Conservation (phyloP, 331 rosid genomes). For the Rhamnella rubrinervis region DNA sequence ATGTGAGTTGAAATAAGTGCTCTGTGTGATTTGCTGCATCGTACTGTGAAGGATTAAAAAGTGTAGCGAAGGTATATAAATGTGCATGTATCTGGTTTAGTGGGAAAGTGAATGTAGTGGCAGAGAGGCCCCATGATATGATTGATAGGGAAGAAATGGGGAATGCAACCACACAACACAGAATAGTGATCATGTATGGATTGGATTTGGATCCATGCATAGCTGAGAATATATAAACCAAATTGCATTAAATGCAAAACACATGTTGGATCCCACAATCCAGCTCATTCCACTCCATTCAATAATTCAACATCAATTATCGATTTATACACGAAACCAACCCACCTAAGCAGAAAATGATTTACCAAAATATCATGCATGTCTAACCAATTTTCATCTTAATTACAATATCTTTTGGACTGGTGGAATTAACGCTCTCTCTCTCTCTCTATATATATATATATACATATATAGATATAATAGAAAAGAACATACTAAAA, state of each 20-base stretch:
- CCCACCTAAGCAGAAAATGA: too few relatives aligned
- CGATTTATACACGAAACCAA: neutral
- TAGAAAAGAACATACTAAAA: too few relatives aligned
- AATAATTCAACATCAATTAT: neutral
- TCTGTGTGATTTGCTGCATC: too few relatives aligned
- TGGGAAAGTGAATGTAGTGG: slow-evolving; percentile 3
- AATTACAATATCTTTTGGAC: too few relatives aligned
- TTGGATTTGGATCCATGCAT: neutral
- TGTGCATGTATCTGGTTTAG: neutral
- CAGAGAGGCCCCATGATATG: slow-evolving; percentile 3
- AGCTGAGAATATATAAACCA: neutral
- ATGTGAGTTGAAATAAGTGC: too few relatives aligned
- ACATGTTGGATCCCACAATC: slow-evolving; percentile 13
- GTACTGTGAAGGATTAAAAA: too few relatives aligned
- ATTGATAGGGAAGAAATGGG: neutral
- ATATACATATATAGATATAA: too few relatives aligned
- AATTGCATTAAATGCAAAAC: slow-evolving; percentile 8
- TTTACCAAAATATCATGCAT: too few relatives aligned
- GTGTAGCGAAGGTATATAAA: too few relatives aligned
- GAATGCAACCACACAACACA: slow-evolving; percentile 3
- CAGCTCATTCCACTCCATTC: slow-evolving; percentile 1
- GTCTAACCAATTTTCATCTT: too few relatives aligned
- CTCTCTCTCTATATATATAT: too few relatives aligned
- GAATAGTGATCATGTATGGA: neutral
- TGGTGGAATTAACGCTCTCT: too few relatives aligned